These are phyloP conservation scores for Neoconidiobolus thromboides DNA, from an alignment of 371 early-diverging fungal species.

Conservation along the genomic window DNA sequence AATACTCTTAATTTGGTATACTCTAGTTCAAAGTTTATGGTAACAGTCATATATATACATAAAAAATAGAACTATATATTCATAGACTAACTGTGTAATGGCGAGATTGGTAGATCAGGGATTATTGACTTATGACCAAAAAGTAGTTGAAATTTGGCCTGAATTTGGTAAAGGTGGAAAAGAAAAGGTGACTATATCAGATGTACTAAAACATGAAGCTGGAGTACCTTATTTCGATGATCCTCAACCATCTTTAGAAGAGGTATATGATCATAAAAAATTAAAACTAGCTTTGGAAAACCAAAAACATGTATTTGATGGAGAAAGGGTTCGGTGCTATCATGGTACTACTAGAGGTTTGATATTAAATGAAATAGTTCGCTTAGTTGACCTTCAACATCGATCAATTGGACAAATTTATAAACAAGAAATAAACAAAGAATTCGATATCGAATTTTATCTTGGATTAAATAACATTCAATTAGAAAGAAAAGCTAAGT, in stretches of 20 bases:
- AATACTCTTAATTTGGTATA: slow-evolving; percentile 40
- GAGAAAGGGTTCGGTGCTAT: slow-evolving; percentile 27
- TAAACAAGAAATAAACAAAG: slow-evolving; percentile 22
- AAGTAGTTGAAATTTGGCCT: slow-evolving; percentile 46
- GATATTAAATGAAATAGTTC: slow-evolving; percentile 48
- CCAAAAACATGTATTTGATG: slow-evolving; percentile 42
- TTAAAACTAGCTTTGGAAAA: slow-evolving; percentile 19
- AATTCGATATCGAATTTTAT: slow-evolving; percentile 32
- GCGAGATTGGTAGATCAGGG: slow-evolving; percentile 38
- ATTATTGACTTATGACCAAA: slow-evolving; percentile 25
- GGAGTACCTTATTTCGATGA: slow-evolving; percentile 36
- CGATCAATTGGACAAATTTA: slow-evolving; percentile 35
- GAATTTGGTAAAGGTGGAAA: slow-evolving; percentile 55
- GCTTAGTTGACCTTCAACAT: slow-evolving; percentile 29
- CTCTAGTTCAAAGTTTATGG: slow-evolving; percentile 34
- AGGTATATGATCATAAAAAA: slow-evolving; percentile 11
- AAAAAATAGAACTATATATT: background rate
- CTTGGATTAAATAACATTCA: background rate
- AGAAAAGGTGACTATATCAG: slow-evolving; percentile 38
- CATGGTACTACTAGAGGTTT: slow-evolving; percentile 48
- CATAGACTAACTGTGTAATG: slow-evolving; percentile 16
- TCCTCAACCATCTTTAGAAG: slow-evolving; percentile 13
- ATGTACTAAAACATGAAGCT: slow-evolving; percentile 37
- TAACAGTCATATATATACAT: background rate
- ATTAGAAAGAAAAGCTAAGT: background rate